Evolutionary conservation across 805 yeast species (phyloP).

Genomic region (Ogataea kodamae): DNA sequence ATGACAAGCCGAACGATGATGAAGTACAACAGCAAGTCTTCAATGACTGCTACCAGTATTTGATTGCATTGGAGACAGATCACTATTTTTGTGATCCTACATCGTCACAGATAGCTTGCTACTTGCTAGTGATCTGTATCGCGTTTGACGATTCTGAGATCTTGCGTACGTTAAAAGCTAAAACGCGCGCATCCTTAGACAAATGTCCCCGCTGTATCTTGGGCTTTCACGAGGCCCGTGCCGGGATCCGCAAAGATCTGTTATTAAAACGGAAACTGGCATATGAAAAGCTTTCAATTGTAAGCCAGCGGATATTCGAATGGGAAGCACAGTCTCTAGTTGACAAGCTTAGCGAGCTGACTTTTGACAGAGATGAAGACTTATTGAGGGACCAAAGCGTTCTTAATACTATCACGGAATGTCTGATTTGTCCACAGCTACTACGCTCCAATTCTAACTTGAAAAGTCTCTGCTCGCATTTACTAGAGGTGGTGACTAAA

Average conservation of each 20-base stretch:
- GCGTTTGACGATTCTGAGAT: constrained; percentile 40
- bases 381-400: constrained; percentile 30
- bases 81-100: constrained; percentile 56
- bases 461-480: constrained; percentile 35
- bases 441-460: constrained; percentile 38
- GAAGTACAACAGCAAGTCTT: constrained; percentile 36
- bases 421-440: constrained; percentile 50
- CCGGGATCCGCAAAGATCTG: constrained; percentile 49
- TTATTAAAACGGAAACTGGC: constrained; percentile 41
- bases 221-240: constrained; percentile 51
- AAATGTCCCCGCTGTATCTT: constrained; percentile 53
- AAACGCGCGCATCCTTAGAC: constrained; percentile 34
- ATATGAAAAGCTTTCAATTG: constrained; percentile 20
- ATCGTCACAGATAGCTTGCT: constrained; percentile 48
- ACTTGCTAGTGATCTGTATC: constrained; percentile 37
- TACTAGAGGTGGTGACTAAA: constrained; percentile 30
- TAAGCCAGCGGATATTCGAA: constrained; percentile 21
- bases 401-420: constrained; percentile 40
- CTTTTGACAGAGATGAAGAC: constrained; percentile 22
- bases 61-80: constrained; percentile 26
- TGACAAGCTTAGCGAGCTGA: constrained; percentile 14
- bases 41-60: constrained; percentile 35
- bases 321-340: constrained; percentile 28
- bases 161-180: constrained; percentile 9
- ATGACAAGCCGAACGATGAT: constrained; percentile 32